Percentiles rank a stretch among this genome's conserved stretches.
phyloP scores from a whole-genome alignment of 2,329 filamentous ascomycete species.

The Pyricularia sp. region DNA sequence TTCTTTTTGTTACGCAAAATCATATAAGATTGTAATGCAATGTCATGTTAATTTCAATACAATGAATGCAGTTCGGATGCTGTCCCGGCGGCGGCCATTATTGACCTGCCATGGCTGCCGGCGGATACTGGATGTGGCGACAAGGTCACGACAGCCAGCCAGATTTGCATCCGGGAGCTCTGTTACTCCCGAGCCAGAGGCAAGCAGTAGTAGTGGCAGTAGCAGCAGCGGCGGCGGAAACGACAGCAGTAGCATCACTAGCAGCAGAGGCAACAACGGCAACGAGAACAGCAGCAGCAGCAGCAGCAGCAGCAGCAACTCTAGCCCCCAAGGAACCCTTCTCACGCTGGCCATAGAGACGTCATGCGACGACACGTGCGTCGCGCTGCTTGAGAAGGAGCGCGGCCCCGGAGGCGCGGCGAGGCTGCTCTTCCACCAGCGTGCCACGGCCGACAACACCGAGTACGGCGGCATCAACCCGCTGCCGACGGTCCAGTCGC shows the following conservation, averaged over 20 bases:
- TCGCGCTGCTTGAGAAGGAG: conserved; percentile 64
- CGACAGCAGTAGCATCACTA: no score
- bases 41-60: not conserved
- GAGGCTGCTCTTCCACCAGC: conserved; percentile 67
- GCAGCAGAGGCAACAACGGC: not conserved
- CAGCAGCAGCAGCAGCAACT: no score
- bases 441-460: conserved; percentile 71
- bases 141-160: not conserved
- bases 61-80: not conserved
- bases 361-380: conserved; percentile 88
- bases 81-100: not conserved
- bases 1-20: no score
- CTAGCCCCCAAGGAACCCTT: conserved; percentile 2
- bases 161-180: not conserved
- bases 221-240: not conserved
- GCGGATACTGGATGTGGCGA: not conserved
- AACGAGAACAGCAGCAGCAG: not conserved
- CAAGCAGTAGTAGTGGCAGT: not conserved
- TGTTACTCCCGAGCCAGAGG: not conserved
- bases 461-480: conserved; percentile 74
- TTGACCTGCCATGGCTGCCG: not conserved
- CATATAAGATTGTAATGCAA: not conserved
- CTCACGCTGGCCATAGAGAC: conserved; percentile 67
- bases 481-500: conserved; percentile 57
- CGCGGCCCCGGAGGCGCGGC: conserved; percentile 26